Evolutionary conservation across 129 eudicot species (phyloP).

Genomic region (Tanacetum coccineum): DNA sequence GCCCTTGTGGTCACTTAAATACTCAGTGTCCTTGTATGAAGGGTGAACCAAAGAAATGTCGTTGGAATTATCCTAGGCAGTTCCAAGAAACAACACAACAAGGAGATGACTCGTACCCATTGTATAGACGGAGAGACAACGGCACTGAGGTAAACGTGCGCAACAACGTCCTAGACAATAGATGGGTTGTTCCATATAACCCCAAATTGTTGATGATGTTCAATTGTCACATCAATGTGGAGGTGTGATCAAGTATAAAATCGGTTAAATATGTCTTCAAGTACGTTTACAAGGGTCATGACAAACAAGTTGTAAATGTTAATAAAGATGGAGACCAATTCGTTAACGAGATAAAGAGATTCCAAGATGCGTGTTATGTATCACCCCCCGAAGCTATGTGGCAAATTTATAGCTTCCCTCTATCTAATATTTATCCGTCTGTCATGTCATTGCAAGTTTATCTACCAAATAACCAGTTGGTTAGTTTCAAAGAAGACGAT

Average conservation of each 20-base stretch:
- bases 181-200: background rate
- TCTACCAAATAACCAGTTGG: too few species aligned
- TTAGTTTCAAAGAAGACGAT: too few species aligned
- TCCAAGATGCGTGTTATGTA: background rate
- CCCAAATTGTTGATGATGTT: background rate
- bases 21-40: too few species aligned
- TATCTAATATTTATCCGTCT: background rate
- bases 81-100: background rate
- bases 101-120: background rate
- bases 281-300: background rate
- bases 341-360: background rate
- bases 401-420: background rate
- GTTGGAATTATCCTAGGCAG: background rate
- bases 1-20: background rate
- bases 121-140: background rate
- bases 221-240: background rate
- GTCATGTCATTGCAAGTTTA: background rate
- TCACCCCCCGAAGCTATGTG: slow-evolving; percentile 1
- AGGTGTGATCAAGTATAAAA: background rate
- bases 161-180: background rate
- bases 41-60: background rate
- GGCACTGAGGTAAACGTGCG: background rate
- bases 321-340: background rate
- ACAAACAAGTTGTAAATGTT: background rate
- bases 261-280: background rate